Evolutionary conservation across 148 eudicot species (phyloP).

Genomic region (Rhododendron simsii): DNA sequence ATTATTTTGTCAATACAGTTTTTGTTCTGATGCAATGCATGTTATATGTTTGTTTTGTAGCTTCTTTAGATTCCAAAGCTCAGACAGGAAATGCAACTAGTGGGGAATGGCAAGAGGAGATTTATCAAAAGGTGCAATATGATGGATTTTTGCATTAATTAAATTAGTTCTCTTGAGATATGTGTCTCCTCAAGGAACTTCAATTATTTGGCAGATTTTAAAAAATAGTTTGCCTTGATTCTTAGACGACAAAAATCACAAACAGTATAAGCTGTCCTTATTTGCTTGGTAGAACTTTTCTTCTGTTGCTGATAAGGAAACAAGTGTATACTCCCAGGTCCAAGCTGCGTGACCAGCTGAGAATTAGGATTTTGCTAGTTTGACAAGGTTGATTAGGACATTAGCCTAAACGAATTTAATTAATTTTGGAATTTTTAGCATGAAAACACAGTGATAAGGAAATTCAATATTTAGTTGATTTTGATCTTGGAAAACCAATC

Average conservation of each 20-base stretch:
- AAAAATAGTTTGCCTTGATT: background rate
- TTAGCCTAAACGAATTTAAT: too few species aligned
- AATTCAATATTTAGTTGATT: too few species aligned
- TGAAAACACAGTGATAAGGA: too few species aligned
- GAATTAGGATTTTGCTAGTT: background rate
- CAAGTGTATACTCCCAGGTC: background rate
- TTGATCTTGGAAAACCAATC: too few species aligned
- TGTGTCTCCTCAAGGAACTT: background rate
- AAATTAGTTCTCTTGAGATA: too few species aligned
- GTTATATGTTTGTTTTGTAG: slow-evolving; percentile 29
- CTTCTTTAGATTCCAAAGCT: slow-evolving; percentile 77
- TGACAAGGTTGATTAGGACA: too few species aligned
- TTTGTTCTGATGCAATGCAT: background rate
- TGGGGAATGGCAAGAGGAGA: slow-evolving; percentile 92
- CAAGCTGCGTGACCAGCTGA: background rate
- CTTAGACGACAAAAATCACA: background rate
- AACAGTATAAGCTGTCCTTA: background rate
- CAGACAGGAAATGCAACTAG: slow-evolving; percentile 55
- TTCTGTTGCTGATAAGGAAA: background rate
- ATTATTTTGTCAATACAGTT: too few species aligned
- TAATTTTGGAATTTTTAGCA: too few species aligned
- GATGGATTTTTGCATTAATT: background rate
- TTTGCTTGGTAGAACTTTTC: background rate
- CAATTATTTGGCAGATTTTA: background rate
- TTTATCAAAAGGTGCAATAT: slow-evolving; percentile 71